Evolutionary conservation across 352 stramenopile genomes (phyloP), one percentile per base, ranked within the genome.

Genomic region (Phytophthora ohioensis): DNA sequence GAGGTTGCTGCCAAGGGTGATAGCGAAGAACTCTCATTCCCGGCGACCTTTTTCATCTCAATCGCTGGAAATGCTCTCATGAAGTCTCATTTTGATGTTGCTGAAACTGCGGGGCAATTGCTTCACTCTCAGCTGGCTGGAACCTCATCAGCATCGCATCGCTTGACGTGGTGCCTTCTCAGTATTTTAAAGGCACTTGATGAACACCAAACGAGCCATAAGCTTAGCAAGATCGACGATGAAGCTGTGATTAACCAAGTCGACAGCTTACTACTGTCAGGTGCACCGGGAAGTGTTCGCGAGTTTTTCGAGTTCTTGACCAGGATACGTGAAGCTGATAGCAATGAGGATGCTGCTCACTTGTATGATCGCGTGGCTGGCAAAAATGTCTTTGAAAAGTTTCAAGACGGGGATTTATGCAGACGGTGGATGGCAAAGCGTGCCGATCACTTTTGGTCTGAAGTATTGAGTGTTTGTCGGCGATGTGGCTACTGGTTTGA

Each of bases 401-500:
- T 57, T 30, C n/a, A 55, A 46, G 51, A 65, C n/a, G 13, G 35
- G 27, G 43, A 49, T 12, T 31, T 49, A 10, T 34, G 11, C 7
- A 59, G 52, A 1, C 38, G 53, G 32, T 34, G 17, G 36, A 27
- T 68, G 30, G 13, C 17, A 36, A 13, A 9, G 3, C 73, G 68
- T 56, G 66, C 73, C 15, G 41, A 72, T 35, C 31, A 38, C 1
- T 73, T 83, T 21, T 88, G 78, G 76, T 60, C 46, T 43, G 21
- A 71, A 35, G 53, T 84, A 34, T 47, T 91, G 13, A 38, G 30
- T 5, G 53, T 69, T 21, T 91, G 75, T 31, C 64, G 52, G 32
- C 45, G 56, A 30, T 78, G 79, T 47, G 81, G 80, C 4, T 69
- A 91, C 5, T 91, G 80, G 81, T 80, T 67, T 10, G 70, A 84